These are phyloP conservation scores for Agrocybe praecox DNA, from an alignment of 768 basidiomycete genomes.

Conservation along the genomic window DNA sequence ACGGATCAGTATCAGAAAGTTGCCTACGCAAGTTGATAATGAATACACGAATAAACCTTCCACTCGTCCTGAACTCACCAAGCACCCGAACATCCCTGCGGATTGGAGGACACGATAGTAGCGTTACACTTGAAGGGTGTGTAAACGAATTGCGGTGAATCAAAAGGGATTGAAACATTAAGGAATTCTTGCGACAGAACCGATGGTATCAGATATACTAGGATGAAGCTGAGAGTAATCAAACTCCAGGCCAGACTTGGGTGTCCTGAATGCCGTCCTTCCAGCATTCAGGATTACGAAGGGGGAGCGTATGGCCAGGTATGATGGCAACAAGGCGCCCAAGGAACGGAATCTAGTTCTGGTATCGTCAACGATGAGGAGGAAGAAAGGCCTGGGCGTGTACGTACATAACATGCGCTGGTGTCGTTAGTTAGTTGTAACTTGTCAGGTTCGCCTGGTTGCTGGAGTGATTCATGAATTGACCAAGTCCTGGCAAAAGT, in stretches of 20 bases:
- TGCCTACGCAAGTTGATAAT: conserved; percentile 24
- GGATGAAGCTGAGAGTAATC: background rate
- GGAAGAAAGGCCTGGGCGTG: background rate
- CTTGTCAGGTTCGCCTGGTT: background rate
- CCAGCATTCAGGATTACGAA: background rate
- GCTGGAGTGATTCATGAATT: background rate
- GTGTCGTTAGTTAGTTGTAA: background rate
- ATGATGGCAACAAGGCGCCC: background rate
- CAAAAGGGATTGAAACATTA: conserved; percentile 41
- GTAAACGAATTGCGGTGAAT: conserved; percentile 43
- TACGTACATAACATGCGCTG: background rate
- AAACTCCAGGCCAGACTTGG: background rate
- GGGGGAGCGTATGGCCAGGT: background rate
- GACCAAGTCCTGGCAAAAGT: background rate
- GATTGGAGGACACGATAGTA: conserved; percentile 20
- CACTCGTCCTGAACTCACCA: conserved; percentile 36
- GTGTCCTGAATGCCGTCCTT: background rate
- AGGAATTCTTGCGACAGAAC: conserved; percentile 17
- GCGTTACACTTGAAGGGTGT: conserved; percentile 49
- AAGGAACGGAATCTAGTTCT: background rate
- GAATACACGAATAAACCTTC: background rate
- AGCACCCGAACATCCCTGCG: conserved; percentile 38
- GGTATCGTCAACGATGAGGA: background rate
- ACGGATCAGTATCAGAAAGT: conserved; percentile 20
- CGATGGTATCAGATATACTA: conserved; percentile 11